Evolutionary conservation across 2,329 filamentous ascomycete species (phyloP).

Genomic region (Monosporascus ibericus): DNA sequence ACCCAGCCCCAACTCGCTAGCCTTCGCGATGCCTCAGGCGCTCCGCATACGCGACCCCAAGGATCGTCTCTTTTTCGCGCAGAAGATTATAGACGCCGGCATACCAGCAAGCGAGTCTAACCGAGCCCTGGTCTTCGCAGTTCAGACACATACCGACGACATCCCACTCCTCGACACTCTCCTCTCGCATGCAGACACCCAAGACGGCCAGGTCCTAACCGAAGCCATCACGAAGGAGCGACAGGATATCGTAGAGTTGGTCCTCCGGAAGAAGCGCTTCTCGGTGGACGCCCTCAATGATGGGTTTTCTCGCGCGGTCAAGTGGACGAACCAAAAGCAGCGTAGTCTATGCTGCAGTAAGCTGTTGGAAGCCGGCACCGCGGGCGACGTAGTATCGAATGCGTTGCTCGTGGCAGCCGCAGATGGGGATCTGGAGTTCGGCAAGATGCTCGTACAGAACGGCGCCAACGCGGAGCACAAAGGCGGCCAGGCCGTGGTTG

Average conservation of each 20-base stretch:
- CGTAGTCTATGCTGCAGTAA: conserved; percentile 39
- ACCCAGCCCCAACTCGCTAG: conserved; percentile 38
- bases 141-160: conserved; percentile 42
- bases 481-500: conserved; percentile 47
- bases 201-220: conserved; percentile 42
- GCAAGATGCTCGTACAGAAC: conserved; percentile 43
- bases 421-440: conserved; percentile 46
- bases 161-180: conserved; percentile 41
- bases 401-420: conserved; percentile 45
- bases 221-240: conserved; percentile 40
- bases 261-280: conserved; percentile 36
- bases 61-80: conserved; percentile 45
- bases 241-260: conserved; percentile 38
- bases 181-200: conserved; percentile 40
- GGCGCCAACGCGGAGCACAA: conserved; percentile 46
- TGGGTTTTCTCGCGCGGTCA: conserved; percentile 38
- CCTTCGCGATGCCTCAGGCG: conserved; percentile 44
- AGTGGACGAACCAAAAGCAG: conserved; percentile 30
- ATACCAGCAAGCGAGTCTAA: conserved; percentile 43
- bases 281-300: conserved; percentile 32
- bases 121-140: conserved; percentile 44
- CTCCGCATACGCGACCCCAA: conserved; percentile 44
- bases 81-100: conserved; percentile 43
- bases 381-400: conserved; percentile 38
- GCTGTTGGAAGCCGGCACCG: conserved; percentile 41